A percentile compares a stretch with the other conserved stretches of the same genome.
phyloP scores from a whole-genome alignment of 1,284 basidiomycete genomes.

The Ganoderma meredithae region DNA sequence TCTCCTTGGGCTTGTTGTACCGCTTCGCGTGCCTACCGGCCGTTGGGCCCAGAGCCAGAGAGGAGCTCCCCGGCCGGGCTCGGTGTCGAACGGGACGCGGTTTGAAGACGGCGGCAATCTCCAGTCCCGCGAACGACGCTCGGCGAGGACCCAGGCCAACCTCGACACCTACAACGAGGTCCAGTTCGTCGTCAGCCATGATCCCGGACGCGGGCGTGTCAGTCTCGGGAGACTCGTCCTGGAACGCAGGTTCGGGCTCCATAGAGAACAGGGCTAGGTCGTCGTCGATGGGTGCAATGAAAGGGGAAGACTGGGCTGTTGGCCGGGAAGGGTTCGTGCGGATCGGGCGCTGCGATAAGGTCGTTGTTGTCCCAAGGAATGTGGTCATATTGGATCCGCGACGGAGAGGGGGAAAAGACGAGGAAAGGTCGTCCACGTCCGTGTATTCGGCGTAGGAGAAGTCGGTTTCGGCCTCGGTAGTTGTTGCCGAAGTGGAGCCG shows the following conservation, averaged over 20 bases:
- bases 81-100: slow-evolving; percentile 67
- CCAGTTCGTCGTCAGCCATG: slow-evolving; percentile 34
- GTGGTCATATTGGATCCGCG: slow-evolving; percentile 27
- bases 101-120: slow-evolving; percentile 75
- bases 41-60: slow-evolving; percentile 23
- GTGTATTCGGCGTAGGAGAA: slow-evolving; percentile 34
- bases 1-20: slow-evolving; percentile 41
- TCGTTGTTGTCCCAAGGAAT: slow-evolving; percentile 19
- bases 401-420: slow-evolving; percentile 24
- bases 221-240: slow-evolving; percentile 25
- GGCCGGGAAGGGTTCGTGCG: slow-evolving; percentile 37
- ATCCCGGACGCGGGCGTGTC: slow-evolving; percentile 12
- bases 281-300: slow-evolving; percentile 41
- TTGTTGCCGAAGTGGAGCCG: slow-evolving; percentile 33
- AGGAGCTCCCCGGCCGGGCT: slow-evolving; percentile 33
- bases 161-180: slow-evolving; percentile 23
- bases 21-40: slow-evolving; percentile 49
- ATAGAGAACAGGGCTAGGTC: slow-evolving; percentile 53
- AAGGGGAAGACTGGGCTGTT: slow-evolving; percentile 40
- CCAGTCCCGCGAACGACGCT: slow-evolving; percentile 58
- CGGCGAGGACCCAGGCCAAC: slow-evolving; percentile 16
- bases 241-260: slow-evolving; percentile 51
- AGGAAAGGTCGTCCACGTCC: slow-evolving; percentile 45
- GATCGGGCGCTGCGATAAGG: slow-evolving; percentile 27
- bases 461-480: slow-evolving; percentile 50